Conservation (phyloP, 148 eudicot genomes). For the Beta vulgaris region DNA sequence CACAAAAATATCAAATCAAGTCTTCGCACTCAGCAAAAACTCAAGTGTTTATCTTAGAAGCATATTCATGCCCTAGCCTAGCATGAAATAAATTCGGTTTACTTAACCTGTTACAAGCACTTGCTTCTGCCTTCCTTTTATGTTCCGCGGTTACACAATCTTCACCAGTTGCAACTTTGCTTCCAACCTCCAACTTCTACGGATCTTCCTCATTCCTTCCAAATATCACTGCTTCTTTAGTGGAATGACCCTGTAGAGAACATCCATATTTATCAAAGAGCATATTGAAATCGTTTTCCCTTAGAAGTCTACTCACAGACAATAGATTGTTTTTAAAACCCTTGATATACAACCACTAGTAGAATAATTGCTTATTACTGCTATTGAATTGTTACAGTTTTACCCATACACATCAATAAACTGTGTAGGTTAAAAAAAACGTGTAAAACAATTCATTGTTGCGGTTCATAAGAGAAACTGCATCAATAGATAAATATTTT, state of each 20-base stretch:
- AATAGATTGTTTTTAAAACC: background rate
- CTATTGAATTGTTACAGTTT: no score
- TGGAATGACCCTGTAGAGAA: background rate
- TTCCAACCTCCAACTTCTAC: background rate
- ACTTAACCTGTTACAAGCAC: background rate
- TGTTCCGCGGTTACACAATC: background rate
- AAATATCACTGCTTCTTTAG: background rate
- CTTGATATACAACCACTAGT: no score
- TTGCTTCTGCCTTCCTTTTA: background rate
- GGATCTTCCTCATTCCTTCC: background rate
- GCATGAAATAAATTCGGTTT: background rate
- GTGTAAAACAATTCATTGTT: no score
- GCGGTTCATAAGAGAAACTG: no score
- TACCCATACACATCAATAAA: no score
- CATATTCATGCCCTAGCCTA: background rate
- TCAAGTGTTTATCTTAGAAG: background rate
- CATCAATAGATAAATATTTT: no score
- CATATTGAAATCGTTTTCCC: background rate
- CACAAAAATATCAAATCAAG: background rate
- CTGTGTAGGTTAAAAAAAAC: no score
- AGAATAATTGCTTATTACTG: no score
- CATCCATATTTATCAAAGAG: background rate
- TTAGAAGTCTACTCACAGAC: background rate
- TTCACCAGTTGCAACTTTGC: background rate
- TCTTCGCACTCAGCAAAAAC: background rate